These are phyloP conservation scores for Penicillium verhagenii DNA, from an alignment of 495 filamentous ascomycete genomes.

Conservation along the genomic window DNA sequence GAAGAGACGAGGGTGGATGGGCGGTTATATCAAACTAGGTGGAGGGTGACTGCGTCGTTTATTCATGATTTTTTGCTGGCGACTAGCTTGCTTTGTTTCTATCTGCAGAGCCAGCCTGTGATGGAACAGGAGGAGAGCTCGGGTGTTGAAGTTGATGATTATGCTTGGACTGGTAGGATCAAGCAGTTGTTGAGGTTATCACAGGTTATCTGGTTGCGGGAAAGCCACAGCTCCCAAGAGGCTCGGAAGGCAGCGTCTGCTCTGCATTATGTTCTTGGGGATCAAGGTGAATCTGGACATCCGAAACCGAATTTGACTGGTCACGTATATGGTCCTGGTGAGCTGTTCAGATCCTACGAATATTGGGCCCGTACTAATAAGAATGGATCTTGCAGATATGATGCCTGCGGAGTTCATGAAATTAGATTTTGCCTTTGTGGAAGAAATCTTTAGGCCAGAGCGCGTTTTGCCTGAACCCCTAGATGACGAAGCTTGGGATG, in stretches of 20 bases:
- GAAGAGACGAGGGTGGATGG: constrained; percentile 29
- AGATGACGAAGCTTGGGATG: no score
- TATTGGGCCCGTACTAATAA: neutral
- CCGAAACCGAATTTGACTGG: no score
- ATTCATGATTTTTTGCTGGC: neutral
- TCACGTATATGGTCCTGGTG: no score
- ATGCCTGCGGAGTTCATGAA: no score
- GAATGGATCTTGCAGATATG: neutral
- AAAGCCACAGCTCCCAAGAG: neutral
- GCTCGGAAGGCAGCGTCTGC: neutral
- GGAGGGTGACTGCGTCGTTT: neutral
- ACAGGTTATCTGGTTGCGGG: neutral
- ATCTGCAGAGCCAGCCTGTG: constrained; percentile 38
- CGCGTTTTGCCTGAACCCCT: no score
- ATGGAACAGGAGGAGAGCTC: constrained; percentile 22
- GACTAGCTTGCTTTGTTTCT: neutral
- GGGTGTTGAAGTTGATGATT: neutral
- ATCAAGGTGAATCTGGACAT: neutral
- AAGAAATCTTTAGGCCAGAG: no score
- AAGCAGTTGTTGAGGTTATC: neutral
- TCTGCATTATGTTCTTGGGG: neutral
- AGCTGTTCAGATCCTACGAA: neutral
- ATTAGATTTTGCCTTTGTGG: no score
- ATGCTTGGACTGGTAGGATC: neutral
- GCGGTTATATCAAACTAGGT: constrained; percentile 19